A percentile compares a stretch with the other conserved stretches of the same genome.
Conservation (phyloP, 139 green algal genomes). For the Astrephomene gubernaculifera region DNA sequence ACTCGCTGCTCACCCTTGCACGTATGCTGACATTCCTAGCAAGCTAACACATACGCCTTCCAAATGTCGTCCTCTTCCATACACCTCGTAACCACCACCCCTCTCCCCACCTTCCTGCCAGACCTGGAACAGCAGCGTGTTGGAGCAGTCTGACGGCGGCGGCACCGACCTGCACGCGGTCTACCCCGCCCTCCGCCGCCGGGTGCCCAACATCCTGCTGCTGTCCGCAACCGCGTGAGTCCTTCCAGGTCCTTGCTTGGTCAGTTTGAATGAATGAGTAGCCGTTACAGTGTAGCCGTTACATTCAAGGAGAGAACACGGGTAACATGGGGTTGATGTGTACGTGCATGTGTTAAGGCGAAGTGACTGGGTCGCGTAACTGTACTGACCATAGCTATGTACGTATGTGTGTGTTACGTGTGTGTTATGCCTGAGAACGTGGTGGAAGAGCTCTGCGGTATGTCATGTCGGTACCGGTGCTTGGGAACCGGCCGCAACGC, state of each 20-base stretch:
- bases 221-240: neutral
- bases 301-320: no score
- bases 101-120: neutral
- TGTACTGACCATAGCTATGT: neutral
- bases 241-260: no score
- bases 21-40: neutral
- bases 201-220: slow-evolving; percentile 19
- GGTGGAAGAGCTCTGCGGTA: no score
- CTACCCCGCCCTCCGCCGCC: neutral
- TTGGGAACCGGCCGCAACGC: neutral
- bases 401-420: neutral
- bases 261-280: neutral
- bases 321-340: no score
- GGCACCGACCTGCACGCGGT: slow-evolving; percentile 4
- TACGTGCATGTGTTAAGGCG: neutral
- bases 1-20: neutral
- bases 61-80: no score
- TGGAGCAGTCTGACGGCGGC: slow-evolving; percentile 6
- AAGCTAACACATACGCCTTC: no score
- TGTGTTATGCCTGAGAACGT: no score
- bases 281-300: neutral
- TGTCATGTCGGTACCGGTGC: neutral
- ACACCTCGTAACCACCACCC: no score
- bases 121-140: neutral
- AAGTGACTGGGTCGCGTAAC: neutral